Percentiles rank a stretch among this genome's conserved stretches.
phyloP scores from a whole-genome alignment of 768 basidiomycete species.

The Imleria badia region DNA sequence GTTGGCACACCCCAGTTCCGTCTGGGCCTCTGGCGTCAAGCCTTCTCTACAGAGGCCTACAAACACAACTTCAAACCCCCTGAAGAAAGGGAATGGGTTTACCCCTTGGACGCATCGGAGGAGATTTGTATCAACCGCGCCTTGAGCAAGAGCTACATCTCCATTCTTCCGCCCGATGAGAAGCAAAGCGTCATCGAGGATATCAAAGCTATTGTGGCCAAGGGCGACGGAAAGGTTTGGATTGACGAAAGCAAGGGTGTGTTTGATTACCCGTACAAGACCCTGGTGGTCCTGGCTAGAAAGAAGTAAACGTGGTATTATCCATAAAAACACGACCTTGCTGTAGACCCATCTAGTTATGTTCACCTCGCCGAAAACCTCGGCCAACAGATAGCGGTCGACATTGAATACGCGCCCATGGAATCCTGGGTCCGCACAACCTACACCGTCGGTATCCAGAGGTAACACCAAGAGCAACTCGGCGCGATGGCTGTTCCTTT shows the following conservation, averaged over 20 bases:
- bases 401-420: no score
- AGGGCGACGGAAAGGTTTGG: constrained; percentile 68
- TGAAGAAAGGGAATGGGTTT: constrained; percentile 55
- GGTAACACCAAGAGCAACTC: neutral
- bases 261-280: constrained; percentile 82
- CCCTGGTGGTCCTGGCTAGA: constrained; percentile 52
- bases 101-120: constrained; percentile 50
- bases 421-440: no score
- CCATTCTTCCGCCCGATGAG: constrained; percentile 57
- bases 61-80: constrained; percentile 55
- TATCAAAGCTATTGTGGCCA: constrained; percentile 54
- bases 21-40: constrained; percentile 67
- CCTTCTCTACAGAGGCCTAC: constrained; percentile 67
- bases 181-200: constrained; percentile 51
- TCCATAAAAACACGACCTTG: neutral
- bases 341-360: neutral
- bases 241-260: constrained; percentile 68
- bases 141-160: constrained; percentile 83
- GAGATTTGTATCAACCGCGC: constrained; percentile 65
- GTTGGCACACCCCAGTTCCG: constrained; percentile 81
- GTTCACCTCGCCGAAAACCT: neutral
- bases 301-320: constrained; percentile 36
- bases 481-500: neutral
- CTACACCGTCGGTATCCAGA: neutral
- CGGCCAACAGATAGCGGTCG: neutral